These are phyloP conservation scores for Ceriops zippeliana DNA, from an alignment of 345 rosid genomes.

Conservation along the genomic window DNA sequence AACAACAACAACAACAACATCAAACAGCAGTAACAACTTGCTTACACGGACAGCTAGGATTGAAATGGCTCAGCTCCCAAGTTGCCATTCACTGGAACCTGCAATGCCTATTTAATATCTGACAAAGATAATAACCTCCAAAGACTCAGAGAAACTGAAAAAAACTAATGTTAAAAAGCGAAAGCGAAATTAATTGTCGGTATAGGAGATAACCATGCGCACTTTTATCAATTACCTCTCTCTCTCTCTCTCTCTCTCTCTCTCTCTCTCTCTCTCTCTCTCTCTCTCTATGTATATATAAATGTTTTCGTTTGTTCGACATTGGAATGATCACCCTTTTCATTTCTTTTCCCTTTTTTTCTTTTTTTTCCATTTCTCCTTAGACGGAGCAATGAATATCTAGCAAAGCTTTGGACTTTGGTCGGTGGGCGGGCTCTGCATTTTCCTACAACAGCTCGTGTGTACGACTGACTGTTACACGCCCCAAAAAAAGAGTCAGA, in stretches of 20 bases:
- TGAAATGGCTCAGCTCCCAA: conserved; percentile 31
- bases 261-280: too few relatives aligned
- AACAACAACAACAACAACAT: conserved; percentile 17
- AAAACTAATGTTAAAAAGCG: not conserved
- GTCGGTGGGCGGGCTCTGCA: not conserved
- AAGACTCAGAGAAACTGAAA: not conserved
- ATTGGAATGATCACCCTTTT: conserved; percentile 5
- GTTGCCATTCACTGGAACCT: conserved; percentile 41
- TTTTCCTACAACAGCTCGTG: not conserved
- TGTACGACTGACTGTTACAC: not conserved
- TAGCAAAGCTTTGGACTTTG: not conserved
- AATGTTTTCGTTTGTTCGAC: not conserved
- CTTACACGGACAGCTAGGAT: conserved; percentile 38
- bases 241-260: too few relatives aligned
- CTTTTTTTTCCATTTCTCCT: not conserved
- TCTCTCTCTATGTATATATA: too few relatives aligned
- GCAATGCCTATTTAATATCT: conserved; percentile 42
- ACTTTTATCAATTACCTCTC: not conserved
- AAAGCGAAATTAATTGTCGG: conserved; percentile 4
- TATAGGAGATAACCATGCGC: conserved; percentile 11
- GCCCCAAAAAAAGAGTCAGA: not conserved
- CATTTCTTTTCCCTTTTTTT: not conserved
- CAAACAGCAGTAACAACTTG: conserved; percentile 31
- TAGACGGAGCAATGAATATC: not conserved
- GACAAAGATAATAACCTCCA: conserved; percentile 32